Evolutionary conservation across 192 early-diverging fungal species (phyloP), one percentile per base, ranked within the genome.

Genomic region (Jimgerdemannia flammicorona): DNA sequence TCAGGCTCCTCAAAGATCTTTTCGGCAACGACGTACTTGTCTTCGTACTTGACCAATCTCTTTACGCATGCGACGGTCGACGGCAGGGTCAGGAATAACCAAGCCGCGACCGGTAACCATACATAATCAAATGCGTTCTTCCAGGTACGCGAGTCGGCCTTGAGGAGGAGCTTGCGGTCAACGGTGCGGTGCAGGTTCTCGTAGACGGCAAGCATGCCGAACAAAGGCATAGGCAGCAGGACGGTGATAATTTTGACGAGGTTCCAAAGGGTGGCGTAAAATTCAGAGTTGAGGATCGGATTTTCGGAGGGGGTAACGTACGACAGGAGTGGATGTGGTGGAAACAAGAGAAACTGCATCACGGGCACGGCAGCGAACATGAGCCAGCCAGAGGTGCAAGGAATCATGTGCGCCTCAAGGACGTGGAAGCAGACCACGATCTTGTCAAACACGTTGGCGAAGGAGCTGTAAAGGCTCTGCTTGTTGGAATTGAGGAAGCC

Each of bases 361-460:
- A 87, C 40, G 10, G 85, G 85, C 2, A 87, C 79, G 1, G 84
- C 84, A 29, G 84, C 86, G 80, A 87, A 83, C 85, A 87, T 87
- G 8, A 85, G 66, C 85, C 84, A 84, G 29, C 86, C 84, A n/a
- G 86, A 86, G 17, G 84, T 84, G 9, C 76, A 76, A 3, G 84
- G 84, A 67, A 87, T 81, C 83, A 87, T 81, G 77, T 87, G 86
- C 19, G 86, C 86, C 74, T 87, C 86, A 40, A 87, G 70, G 4
- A 87, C 81, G 64, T 85, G 76, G 43, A 84, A 73, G 17, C 78
- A 79, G 3, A 81, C 79, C n/a, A 74, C 72, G 67, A 87, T 67
- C 19, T 82, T 81, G 68, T 87, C 85, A 17, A 71, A 44, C 1
- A 29, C 29, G 29, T 29, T 29, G 29, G 29, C 29, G 29, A 29